Base-by-base conservation (phyloP, 345 rosid species). In the Diplotaxis tenuifolia region DNA sequence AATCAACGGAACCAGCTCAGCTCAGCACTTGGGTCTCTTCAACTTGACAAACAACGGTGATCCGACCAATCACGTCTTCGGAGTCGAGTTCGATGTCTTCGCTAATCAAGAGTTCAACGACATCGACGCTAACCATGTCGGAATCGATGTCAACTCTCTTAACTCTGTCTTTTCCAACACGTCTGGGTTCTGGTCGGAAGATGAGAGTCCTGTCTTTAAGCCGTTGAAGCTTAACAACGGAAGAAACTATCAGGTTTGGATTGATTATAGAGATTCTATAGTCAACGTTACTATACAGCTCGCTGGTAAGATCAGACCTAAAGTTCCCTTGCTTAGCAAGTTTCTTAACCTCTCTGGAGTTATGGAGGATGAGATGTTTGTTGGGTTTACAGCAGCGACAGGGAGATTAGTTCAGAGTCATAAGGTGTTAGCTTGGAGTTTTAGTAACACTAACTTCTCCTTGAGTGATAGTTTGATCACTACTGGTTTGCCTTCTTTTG, bases 171-270 rank as follows among this genome's bases (percentile, higher is more conserved):
- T 70, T 18, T 75, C 82, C 0, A 28, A 38, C 54, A 71, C 49
- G 32, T 79, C 85, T 21, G 85, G 86, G 66, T 77, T 57, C 21
- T 81, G 85, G 86, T 67, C 71, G 22, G 84, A 72, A 0, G 47
- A 54, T 19, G 68, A 66, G 49, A 57, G 19, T 9, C 42, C 50
- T 7, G 67, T 58, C 21, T 88, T 92, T 69, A 63, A 79, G 77
- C 68, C 67, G 22, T 50, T 83, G 85, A 79, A 79, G 85, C 85
- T 92, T 9, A 90, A 90, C 40, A 72, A 71, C 50, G 98, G 98
- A 12, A 75, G 81, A 57, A 92, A 90, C 32, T 92, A 92, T 67
- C 96, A 90, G 55, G 98, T 85, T 60, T 93, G 98, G 92, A 83
- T 86, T 62, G 96, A 89, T 62, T 87, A 89, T 49, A 71, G 29